Evolutionary conservation across 371 early-diverging fungal genomes (phyloP), one percentile per base, ranked within the genome.

Genomic region (Apophysomyces variabilis): DNA sequence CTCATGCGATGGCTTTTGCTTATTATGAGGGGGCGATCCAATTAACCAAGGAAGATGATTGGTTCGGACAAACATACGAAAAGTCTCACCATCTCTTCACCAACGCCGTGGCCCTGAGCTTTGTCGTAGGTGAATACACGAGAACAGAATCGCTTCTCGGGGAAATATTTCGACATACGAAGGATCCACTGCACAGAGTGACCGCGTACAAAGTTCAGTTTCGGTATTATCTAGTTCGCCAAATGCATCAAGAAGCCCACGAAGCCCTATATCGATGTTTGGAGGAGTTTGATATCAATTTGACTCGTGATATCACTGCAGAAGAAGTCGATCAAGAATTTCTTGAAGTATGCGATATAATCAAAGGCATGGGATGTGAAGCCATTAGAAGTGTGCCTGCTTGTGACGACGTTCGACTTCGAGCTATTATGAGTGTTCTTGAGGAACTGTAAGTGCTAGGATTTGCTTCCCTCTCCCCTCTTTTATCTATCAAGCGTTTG

Each of bases 91-190:
- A 67, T 14, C 46, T 82, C 0, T 74, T 77, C 36, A 68, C 68
- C 8, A 75, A 75, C 32, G 73, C 78, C 5, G 79, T 69, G 0
- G 50, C 77, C 0, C 58, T 82, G 12, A 79, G 78, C 56, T 82
- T 74, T 75, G 67, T 79, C 3, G 79, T 75, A 0, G 82, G 79
- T 1, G 73, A 82, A 57, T 71, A 69, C 32, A 76, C 70, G 12
- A 54, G 62, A 1, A 79, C 79, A 0, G 77, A 82, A 26, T 21
- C 26, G 0, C 67, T 75, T 4, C 56, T 79, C 3, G 62, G 68
- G 0, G 63, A 46, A 5, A 77, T 82, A 8, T 82, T 82, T 66
- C 13, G 60, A 1, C 61, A 82, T 26, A 61, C 71, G 1, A 70
- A 62, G 1, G 68, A 64, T 12, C 76, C 82, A 0, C 41, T 72